Percentiles rank a stretch among this genome's conserved stretches.
Evolutionary conservation across 352 stramenopile species (phyloP).

Genomic region (Pythium monospermum): DNA sequence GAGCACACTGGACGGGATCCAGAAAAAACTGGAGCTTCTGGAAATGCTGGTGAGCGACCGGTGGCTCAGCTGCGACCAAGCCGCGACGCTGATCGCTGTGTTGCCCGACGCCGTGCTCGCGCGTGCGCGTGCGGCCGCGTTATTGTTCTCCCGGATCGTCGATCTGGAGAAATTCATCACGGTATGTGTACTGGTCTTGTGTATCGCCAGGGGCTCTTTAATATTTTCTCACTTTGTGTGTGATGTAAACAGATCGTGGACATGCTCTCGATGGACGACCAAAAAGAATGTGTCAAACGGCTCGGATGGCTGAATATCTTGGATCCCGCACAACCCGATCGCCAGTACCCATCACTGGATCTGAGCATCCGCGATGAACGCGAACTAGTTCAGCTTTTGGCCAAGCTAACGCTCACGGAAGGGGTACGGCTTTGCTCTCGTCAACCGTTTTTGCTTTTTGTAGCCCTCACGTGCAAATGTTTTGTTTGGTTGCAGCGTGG

Average conservation of each 20-base stretch:
- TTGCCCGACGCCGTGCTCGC: conserved; percentile 47
- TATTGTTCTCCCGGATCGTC: conserved; percentile 59
- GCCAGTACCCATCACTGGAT: conserved; percentile 63
- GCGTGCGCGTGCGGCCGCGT: conserved; percentile 44
- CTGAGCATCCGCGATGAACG: conserved; percentile 70
- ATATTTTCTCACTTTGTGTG: background rate
- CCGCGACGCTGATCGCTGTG: conserved; percentile 27
- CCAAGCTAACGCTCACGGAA: conserved; percentile 68
- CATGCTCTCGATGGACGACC: conserved; percentile 40
- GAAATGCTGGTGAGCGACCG: conserved; percentile 47
- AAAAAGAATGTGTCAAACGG: conserved; percentile 48
- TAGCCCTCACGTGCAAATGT: background rate
- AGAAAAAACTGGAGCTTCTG: conserved; percentile 31
- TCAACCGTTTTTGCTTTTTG: background rate
- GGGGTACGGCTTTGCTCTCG: conserved; percentile 31
- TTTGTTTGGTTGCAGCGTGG: conserved; percentile 4
- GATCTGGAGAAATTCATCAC: conserved; percentile 73
- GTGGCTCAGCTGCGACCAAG: conserved; percentile 50
- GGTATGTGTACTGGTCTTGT: conserved; percentile 25
- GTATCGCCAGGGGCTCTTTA: conserved; percentile 1
- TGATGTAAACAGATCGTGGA: conserved; percentile 40
- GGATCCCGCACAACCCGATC: conserved; percentile 71
- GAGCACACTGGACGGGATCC: conserved; percentile 19
- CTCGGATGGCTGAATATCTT: conserved; percentile 86
- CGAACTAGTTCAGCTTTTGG: conserved; percentile 70